Conservation (phyloP, 129 eudicot genomes). For the Centella asiatica region DNA sequence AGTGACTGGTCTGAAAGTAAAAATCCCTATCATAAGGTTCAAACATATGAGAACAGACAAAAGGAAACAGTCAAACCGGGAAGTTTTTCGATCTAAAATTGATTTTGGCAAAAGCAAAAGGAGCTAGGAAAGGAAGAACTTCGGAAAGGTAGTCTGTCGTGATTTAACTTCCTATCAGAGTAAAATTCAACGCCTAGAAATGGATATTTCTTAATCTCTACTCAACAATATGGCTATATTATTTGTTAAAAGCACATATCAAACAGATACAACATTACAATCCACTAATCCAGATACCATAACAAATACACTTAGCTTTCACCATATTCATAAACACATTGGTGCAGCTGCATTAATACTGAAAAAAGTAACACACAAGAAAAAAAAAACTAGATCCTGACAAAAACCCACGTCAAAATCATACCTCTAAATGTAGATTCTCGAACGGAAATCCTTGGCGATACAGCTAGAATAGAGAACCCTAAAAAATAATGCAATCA, state of each 20-base stretch:
- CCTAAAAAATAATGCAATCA: neutral
- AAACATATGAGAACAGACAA: neutral
- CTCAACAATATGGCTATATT: too few relatives aligned
- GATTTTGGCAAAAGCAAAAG: neutral
- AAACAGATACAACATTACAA: too few relatives aligned
- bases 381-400: neutral
- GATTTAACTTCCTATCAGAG: neutral
- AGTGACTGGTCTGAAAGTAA: neutral
- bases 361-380: too few relatives aligned
- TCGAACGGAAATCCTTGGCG: neutral
- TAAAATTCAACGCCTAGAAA: neutral
- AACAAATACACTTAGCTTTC: neutral
- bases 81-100: neutral
- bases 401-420: neutral
- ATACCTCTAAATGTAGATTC: conserved; percentile 5
- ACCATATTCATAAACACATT: neutral
- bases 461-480: neutral
- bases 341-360: neutral
- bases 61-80: neutral
- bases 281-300: neutral
- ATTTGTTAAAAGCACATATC: neutral
- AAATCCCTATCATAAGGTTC: neutral
- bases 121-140: neutral
- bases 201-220: neutral
- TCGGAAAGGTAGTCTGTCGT: neutral